Percentiles rank a stretch among this genome's conserved stretches.
Conservation (phyloP, 192 early-diverging fungal genomes). For the Backusella circina region DNA sequence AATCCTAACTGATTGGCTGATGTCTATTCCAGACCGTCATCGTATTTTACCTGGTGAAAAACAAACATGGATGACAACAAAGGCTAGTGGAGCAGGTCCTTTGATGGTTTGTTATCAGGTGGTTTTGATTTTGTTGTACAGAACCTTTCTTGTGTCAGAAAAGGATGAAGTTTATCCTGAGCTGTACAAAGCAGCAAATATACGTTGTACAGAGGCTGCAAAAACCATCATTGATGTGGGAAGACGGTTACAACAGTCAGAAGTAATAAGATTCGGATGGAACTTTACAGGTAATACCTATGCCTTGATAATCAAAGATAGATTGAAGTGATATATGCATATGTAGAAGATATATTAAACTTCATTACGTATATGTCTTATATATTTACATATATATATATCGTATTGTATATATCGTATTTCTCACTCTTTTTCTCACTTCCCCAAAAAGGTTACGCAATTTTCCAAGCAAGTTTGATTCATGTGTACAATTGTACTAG, state of each 20-base stretch:
- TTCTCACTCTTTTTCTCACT: not conserved
- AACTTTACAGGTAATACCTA: constrained; percentile 22
- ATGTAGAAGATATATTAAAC: not conserved
- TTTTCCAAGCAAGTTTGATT: constrained; percentile 27
- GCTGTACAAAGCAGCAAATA: not conserved
- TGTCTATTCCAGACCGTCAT: constrained; percentile 8
- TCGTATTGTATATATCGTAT: not conserved
- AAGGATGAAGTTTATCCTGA: not conserved
- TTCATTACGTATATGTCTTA: not conserved
- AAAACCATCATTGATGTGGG: constrained; percentile 20
- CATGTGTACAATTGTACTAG: constrained; percentile 29
- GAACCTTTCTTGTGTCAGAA: constrained; percentile 24
- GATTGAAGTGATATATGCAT: not conserved
- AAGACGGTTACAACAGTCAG: not conserved
- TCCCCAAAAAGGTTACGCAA: constrained; percentile 1
- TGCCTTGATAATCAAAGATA: not conserved
- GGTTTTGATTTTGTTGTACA: constrained; percentile 25
- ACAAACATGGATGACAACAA: not conserved
- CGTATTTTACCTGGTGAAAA: constrained; percentile 8
- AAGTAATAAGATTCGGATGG: constrained; percentile 18
- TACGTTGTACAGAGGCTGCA: constrained; percentile 24
- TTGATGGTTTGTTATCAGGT: constrained; percentile 30
- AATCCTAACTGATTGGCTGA: constrained; percentile 24
- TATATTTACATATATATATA: not conserved
- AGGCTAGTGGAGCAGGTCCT: constrained; percentile 11